Evolutionary conservation across 192 early-diverging fungal genomes (phyloP).

Genomic region (Mortierella alpina): DNA sequence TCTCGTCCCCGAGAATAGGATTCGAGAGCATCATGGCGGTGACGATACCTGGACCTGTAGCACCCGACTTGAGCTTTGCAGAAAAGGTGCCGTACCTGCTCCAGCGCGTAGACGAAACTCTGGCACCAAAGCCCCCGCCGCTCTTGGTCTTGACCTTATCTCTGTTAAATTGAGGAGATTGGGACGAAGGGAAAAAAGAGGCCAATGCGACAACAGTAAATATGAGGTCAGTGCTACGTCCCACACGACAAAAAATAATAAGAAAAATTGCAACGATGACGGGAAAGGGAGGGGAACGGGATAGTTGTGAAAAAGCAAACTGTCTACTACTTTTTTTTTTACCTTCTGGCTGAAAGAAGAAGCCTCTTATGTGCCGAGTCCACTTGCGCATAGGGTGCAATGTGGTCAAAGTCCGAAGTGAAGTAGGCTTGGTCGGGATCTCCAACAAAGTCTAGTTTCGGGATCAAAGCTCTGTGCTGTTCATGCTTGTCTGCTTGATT

Average conservation of each 20-base stretch:
- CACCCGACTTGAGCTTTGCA: slow-evolving; percentile 63
- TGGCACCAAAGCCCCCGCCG: slow-evolving; percentile 67
- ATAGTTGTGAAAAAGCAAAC: neutral
- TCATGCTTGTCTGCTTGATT: slow-evolving; percentile 12
- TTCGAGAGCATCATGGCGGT: slow-evolving; percentile 61
- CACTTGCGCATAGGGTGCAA: slow-evolving; percentile 48
- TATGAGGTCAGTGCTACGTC: neutral
- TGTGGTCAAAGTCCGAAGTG: slow-evolving; percentile 67
- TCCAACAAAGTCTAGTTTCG: slow-evolving; percentile 55
- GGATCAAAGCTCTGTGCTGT: slow-evolving; percentile 13
- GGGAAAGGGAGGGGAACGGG: neutral
- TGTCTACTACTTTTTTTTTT: slow-evolving; percentile 27
- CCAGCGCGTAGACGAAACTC: slow-evolving; percentile 64
- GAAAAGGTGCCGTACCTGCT: slow-evolving; percentile 70
- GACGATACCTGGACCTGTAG: slow-evolving; percentile 66
- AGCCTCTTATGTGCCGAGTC: slow-evolving; percentile 17
- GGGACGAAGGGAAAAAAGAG: neutral
- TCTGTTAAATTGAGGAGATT: slow-evolving; percentile 31
- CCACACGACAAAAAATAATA: neutral
- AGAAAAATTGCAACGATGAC: neutral
- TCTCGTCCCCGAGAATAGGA: slow-evolving; percentile 53
- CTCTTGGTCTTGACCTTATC: slow-evolving; percentile 35
- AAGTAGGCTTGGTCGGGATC: slow-evolving; percentile 56
- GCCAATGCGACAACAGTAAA: neutral
- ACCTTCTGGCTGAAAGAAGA: slow-evolving; percentile 51